Evolutionary conservation across 2,329 filamentous ascomycete genomes (phyloP), one percentile per base, ranked within the genome.

Genomic region (Paecilomyces niveus): DNA sequence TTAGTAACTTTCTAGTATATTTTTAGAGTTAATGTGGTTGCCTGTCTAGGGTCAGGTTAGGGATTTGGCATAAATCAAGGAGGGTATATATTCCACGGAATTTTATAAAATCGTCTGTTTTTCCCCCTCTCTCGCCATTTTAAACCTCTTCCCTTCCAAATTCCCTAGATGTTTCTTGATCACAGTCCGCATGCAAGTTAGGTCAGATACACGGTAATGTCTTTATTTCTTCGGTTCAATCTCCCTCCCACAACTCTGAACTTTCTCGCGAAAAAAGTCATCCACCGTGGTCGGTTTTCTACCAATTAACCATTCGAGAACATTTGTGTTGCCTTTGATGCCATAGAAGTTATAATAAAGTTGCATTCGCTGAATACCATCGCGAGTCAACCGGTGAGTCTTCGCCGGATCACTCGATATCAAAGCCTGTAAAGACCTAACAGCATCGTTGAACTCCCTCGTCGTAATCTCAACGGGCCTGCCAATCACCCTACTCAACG

Each of bases 241-340:
- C 2, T 18, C 15, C 35, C 15, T 45, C n/a, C 35, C 15, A 13
- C n/a, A 45, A 45, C 15, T 45, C 13, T 18, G 35, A 45, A 45
- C 35, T 45, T n/a, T 45, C 18, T 18, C 35, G 4, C 35, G 35
- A 8, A 45, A 45, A n/a, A 45, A 45, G 35, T 21, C 35, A 2
- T 53, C 55, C 3, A 60, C 56, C 2, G 57, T 63, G 3, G 57
- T 65, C 5, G 62, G 63, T 53, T 64, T 57, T 29, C 65, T 61
- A 1, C 62, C 67, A 2, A 70, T 49, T 11, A 68, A 35, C 66
- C 67, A 67, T 57, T 59, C 56, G 57, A 70, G 33, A 6, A 68
- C 62, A 54, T 64, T 65, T 15, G 66, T 62, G 55, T 59, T 70
- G 3, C 63, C 66, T 31, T 56, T 62, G 13, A 68, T 26, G 1